phyloP scores from a whole-genome alignment of 305 asterid species.

The Fraxinus baroniana region DNA sequence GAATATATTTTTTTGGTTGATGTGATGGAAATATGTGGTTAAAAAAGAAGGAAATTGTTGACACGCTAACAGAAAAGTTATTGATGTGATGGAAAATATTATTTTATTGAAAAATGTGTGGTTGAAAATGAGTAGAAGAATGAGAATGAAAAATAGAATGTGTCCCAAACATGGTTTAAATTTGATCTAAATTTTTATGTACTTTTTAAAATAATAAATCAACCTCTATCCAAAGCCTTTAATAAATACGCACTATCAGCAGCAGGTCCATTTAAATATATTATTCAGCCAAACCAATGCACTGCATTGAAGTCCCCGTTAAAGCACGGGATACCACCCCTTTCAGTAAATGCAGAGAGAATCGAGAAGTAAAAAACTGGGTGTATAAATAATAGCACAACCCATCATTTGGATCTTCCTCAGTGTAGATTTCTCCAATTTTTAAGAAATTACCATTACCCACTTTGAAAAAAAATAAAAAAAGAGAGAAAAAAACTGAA shows the following conservation, averaged over 20 bases:
- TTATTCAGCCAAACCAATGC: constrained; percentile 15
- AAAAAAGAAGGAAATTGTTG: too few species aligned
- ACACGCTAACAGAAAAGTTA: too few species aligned
- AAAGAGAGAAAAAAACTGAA: not conserved
- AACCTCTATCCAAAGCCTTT: not conserved
- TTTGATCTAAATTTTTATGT: too few species aligned
- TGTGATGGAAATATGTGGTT: too few species aligned
- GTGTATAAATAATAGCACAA: constrained; percentile 45
- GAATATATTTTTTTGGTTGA: too few species aligned
- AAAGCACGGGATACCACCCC: constrained; percentile 40
- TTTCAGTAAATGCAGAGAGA: constrained; percentile 18
- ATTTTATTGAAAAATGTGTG: too few species aligned
- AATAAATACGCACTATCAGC: not conserved
- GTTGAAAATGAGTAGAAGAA: too few species aligned
- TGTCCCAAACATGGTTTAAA: too few species aligned
- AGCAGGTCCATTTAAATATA: not conserved
- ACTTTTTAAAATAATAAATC: too few species aligned
- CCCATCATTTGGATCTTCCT: constrained; percentile 45
- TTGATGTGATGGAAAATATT: too few species aligned
- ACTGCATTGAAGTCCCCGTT: constrained; percentile 31
- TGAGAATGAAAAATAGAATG: too few species aligned
- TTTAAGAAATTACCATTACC: constrained; percentile 15
- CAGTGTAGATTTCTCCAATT: constrained; percentile 48
- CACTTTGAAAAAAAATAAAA: not conserved
- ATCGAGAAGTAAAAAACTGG: not conserved